Evolutionary conservation across 805 yeast genomes (phyloP).

Genomic region (Metschnikowia bowlesiae): DNA sequence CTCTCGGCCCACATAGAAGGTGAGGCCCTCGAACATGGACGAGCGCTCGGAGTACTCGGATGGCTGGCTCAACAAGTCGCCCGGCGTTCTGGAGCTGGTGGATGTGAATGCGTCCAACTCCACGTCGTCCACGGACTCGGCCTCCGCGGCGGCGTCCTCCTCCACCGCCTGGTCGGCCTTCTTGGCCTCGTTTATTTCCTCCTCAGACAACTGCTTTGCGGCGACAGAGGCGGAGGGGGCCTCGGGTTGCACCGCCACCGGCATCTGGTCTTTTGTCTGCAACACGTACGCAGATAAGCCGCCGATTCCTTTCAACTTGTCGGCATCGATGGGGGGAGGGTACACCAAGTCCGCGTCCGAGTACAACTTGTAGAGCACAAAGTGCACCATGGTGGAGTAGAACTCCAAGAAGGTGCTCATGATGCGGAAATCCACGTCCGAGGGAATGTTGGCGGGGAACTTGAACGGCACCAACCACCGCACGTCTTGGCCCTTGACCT

Average conservation of each 20-base stretch:
- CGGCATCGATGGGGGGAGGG: slow-evolving; percentile 79
- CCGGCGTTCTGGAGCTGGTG: slow-evolving; percentile 51
- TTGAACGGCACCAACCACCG: slow-evolving; percentile 97
- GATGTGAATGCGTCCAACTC: slow-evolving; percentile 68
- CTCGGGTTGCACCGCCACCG: slow-evolving; percentile 12
- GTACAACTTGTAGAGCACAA: slow-evolving; percentile 80
- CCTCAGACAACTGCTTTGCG: slow-evolving; percentile 36
- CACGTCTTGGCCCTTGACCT: slow-evolving; percentile 83
- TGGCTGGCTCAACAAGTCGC: slow-evolving; percentile 73
- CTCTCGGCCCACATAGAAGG: slow-evolving; percentile 90
- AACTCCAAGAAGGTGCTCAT: slow-evolving; percentile 96
- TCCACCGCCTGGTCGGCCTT: slow-evolving; percentile 46
- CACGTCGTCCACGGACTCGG: slow-evolving; percentile 9
- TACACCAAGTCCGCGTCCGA: slow-evolving; percentile 80
- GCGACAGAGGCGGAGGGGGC: slow-evolving; percentile 19
- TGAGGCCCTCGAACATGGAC: slow-evolving; percentile 64
- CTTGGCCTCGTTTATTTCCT: slow-evolving; percentile 48
- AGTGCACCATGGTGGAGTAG: slow-evolving; percentile 86
- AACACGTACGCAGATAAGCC: slow-evolving; percentile 82
- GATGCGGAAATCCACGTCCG: slow-evolving; percentile 91
- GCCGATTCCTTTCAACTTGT: slow-evolving; percentile 78
- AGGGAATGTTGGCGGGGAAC: slow-evolving; percentile 92
- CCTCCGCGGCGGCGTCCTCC: neutral
- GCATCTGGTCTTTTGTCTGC: slow-evolving; percentile 39
- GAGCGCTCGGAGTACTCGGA: slow-evolving; percentile 50